Percentiles rank a stretch among this genome's conserved stretches.
Evolutionary conservation across 2,329 filamentous ascomycete genomes (phyloP).

Genomic region (Lasiodiplodia theobromae): DNA sequence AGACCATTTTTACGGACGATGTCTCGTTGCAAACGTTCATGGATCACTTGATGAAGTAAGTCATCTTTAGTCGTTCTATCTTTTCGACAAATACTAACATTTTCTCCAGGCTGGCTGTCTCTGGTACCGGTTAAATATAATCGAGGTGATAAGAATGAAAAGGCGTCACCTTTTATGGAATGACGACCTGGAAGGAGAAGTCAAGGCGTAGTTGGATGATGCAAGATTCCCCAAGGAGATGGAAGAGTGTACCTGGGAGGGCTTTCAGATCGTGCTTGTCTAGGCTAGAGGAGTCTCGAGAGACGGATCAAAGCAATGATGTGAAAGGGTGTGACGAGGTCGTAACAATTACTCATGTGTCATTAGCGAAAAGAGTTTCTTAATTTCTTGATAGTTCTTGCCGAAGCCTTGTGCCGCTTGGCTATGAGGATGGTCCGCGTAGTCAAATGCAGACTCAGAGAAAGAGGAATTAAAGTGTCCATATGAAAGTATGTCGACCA

Average conservation of each 20-base stretch:
- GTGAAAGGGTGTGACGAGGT: background rate
- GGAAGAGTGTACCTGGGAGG: background rate
- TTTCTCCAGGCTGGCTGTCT: constrained; percentile 30
- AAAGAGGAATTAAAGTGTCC: background rate
- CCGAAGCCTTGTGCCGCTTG: background rate
- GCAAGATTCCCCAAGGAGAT: constrained; percentile 12
- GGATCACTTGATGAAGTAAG: constrained; percentile 96
- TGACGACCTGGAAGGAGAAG: background rate
- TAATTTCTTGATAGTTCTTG: constrained; percentile 4
- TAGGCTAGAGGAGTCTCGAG: background rate
- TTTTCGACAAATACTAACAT: background rate
- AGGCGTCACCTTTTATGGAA: background rate
- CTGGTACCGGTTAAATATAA: constrained; percentile 23
- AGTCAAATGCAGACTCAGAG: too few relatives aligned
- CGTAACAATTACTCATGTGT: constrained; percentile 17
- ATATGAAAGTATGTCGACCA: background rate
- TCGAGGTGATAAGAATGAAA: background rate
- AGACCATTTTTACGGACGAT: constrained; percentile 99
- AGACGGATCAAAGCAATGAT: background rate
- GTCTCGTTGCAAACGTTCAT: constrained; percentile 98
- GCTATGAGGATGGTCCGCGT: background rate
- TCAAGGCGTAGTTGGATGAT: background rate
- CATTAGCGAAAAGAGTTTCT: constrained; percentile 28
- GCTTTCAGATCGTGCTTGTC: too few relatives aligned
- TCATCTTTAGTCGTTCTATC: background rate